Conservation (phyloP, 2,329 filamentous ascomycete species). For the Penicillium italicum region DNA sequence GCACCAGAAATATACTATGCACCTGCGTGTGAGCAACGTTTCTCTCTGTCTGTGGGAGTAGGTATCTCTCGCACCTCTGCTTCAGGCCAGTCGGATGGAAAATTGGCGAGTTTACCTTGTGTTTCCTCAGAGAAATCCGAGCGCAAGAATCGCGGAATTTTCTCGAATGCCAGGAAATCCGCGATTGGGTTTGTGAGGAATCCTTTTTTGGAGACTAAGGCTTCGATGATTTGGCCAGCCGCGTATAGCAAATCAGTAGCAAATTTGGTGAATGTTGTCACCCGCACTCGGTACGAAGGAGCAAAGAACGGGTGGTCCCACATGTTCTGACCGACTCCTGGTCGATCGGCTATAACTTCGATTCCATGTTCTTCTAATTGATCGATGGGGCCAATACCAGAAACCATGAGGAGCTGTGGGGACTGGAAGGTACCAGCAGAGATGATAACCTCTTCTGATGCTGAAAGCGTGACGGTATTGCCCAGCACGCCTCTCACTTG, state of each 20-base stretch:
- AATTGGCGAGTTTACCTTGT: slow-evolving; percentile 17
- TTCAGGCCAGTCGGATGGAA: slow-evolving; percentile 38
- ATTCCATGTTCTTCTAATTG: slow-evolving; percentile 27
- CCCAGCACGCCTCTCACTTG: slow-evolving; percentile 24
- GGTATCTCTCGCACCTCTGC: slow-evolving; percentile 23
- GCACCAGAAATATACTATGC: slow-evolving; percentile 26
- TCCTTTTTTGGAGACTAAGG: slow-evolving; percentile 16
- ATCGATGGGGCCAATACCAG: slow-evolving; percentile 46
- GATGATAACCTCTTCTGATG: slow-evolving; percentile 50
- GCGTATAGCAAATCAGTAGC: slow-evolving; percentile 16
- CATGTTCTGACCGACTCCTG: slow-evolving; percentile 39
- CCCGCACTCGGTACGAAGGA: slow-evolving; percentile 27
- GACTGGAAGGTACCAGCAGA: slow-evolving; percentile 53
- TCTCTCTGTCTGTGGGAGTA: background rate
- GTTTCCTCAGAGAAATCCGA: slow-evolving; percentile 18
- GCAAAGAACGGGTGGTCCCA: slow-evolving; percentile 35
- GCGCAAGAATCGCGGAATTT: slow-evolving; percentile 26
- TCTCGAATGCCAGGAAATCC: slow-evolving; percentile 33
- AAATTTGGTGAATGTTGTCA: slow-evolving; percentile 24
- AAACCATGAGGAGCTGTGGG: slow-evolving; percentile 52
- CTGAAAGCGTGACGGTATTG: slow-evolving; percentile 39
- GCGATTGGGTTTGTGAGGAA: slow-evolving; percentile 24
- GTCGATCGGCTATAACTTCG: slow-evolving; percentile 25
- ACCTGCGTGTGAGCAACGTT: background rate
- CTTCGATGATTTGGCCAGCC: slow-evolving; percentile 9